Conservation (phyloP, 1,284 basidiomycete genomes). For the Ustilago crameri region DNA sequence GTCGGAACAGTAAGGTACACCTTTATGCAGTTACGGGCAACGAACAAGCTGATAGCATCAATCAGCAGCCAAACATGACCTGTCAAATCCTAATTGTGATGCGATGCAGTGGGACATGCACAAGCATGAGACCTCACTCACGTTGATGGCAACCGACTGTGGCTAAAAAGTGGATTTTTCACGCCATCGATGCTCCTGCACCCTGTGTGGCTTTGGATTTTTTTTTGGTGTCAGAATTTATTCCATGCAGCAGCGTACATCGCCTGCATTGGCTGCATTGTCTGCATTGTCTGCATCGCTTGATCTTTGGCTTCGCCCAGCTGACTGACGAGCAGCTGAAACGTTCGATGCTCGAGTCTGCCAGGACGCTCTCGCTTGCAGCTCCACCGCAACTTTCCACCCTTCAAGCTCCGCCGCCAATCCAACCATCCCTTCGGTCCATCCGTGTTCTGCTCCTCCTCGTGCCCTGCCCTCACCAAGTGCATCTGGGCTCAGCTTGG, state of each 20-base stretch:
- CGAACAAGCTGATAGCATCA: too few relatives aligned
- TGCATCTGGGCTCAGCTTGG: neutral
- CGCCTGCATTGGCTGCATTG: too few relatives aligned
- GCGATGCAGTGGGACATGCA: conserved; percentile 4
- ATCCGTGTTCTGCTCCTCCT: neutral
- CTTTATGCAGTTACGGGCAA: too few relatives aligned
- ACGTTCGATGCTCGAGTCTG: conserved; percentile 6
- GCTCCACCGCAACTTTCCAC: neutral
- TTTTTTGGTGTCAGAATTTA: neutral
- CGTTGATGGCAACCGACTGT: conserved; percentile 9
- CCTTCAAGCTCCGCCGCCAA: neutral
- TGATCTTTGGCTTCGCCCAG: conserved; percentile 3
- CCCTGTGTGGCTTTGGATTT: neutral
- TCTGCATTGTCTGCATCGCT: too few relatives aligned
- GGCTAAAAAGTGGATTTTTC: neutral
- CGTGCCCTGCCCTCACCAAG: neutral
- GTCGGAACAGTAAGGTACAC: too few relatives aligned
- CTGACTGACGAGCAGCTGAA: neutral
- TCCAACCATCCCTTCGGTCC: neutral
- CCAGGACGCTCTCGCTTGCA: conserved; percentile 3
- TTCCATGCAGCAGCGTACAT: conserved; percentile 3
- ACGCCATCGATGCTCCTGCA: neutral
- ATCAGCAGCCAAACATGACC: too few relatives aligned
- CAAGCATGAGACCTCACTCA: conserved; percentile 6
- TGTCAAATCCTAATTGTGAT: conserved; percentile 1